Percentiles rank a stretch among this genome's conserved stretches.
phyloP scores from a whole-genome alignment of 108 stramenopile species.

The Skeletonema costatum region DNA sequence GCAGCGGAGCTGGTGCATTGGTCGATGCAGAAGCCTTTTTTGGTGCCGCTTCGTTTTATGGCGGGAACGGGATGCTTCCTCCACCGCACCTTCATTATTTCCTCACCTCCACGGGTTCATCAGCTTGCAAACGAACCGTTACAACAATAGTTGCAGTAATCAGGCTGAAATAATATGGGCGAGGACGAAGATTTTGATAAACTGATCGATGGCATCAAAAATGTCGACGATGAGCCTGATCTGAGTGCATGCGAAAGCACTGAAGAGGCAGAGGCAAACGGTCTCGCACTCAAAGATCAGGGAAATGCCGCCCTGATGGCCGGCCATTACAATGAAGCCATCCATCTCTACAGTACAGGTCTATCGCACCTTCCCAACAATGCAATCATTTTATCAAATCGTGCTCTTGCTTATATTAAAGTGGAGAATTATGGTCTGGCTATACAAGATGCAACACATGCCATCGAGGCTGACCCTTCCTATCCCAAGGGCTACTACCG shows the following conservation, averaged over 20 bases:
- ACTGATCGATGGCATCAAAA: constrained; percentile 31
- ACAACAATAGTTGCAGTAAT: not conserved
- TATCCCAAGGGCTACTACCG: constrained; percentile 99
- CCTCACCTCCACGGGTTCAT: too few species aligned
- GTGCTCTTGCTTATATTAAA: constrained; percentile 94
- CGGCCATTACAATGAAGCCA: constrained; percentile 79
- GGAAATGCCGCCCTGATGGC: constrained; percentile 73
- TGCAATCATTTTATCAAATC: constrained; percentile 91
- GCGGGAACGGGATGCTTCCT: too few species aligned
- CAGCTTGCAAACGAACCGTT: not conserved
- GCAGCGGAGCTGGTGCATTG: too few species aligned
- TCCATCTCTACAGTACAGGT: constrained; percentile 76
- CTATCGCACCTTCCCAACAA: constrained; percentile 72
- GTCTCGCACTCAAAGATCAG: constrained; percentile 68
- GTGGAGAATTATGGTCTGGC: constrained; percentile 97
- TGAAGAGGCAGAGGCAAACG: constrained; percentile 41
- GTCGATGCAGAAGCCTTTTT: too few species aligned
- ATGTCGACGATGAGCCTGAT: constrained; percentile 41
- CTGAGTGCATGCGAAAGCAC: constrained; percentile 26
- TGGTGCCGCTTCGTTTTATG: too few species aligned
- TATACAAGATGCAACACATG: constrained; percentile 89
- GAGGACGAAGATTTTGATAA: constrained; percentile 27
- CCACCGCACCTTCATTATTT: too few species aligned
- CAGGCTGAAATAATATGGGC: not conserved
- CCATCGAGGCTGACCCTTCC: constrained; percentile 84